phyloP scores from a whole-genome alignment of 2,329 filamentous ascomycete species.

The Fusarium pininemorale region DNA sequence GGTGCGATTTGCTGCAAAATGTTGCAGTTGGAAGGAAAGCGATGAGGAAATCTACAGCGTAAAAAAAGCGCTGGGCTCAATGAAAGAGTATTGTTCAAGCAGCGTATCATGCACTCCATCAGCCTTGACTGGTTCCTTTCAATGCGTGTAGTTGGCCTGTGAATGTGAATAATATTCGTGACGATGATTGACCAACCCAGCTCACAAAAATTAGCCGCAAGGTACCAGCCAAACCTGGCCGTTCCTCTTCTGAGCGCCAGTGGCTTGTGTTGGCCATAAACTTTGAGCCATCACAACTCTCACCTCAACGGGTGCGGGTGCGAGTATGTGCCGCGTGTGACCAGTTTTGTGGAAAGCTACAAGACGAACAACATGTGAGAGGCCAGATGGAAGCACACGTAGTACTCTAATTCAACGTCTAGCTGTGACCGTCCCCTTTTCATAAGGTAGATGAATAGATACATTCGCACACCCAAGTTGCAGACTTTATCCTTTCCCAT shows the following conservation, averaged over 20 bases:
- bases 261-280: background rate
- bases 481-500: slow-evolving; percentile 39
- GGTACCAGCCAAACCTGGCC: background rate
- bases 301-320: background rate
- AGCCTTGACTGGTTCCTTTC: slow-evolving; percentile 9
- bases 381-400: slow-evolving; percentile 24
- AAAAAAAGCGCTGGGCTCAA: slow-evolving; percentile 25
- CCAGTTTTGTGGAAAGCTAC: slow-evolving; percentile 1
- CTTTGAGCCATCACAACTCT: background rate
- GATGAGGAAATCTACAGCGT: slow-evolving; percentile 22
- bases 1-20: slow-evolving; percentile 9
- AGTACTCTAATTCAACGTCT: slow-evolving; percentile 39
- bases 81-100: slow-evolving; percentile 40
- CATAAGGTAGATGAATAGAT: slow-evolving; percentile 35
- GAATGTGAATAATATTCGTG: background rate
- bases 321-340: background rate
- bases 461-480: slow-evolving; percentile 36
- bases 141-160: slow-evolving; percentile 10
- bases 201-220: background rate
- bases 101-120: slow-evolving; percentile 34
- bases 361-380: background rate
- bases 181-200: background rate
- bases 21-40: slow-evolving; percentile 2
- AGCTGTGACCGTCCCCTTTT: slow-evolving; percentile 20
- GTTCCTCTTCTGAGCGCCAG: background rate